phyloP scores from a whole-genome alignment of 2,329 filamentous ascomycete species.

The Aspergillus sp. region DNA sequence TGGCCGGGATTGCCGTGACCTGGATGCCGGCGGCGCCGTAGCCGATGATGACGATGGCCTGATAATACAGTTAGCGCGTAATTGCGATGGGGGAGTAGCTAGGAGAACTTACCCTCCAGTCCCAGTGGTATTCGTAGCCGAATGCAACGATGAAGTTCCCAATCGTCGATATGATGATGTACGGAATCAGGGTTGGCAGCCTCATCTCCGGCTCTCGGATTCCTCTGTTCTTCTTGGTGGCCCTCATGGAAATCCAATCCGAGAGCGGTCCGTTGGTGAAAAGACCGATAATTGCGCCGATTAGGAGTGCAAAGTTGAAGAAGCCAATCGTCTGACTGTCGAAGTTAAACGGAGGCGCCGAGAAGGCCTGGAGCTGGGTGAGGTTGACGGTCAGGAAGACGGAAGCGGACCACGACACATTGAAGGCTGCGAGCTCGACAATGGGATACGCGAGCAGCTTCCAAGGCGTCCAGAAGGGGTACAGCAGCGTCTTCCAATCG shows the following conservation, averaged over 20 bases:
- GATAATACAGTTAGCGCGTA: too few species aligned
- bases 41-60: constrained; percentile 47
- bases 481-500: constrained; percentile 34
- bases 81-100: too few species aligned
- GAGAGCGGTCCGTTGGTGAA: constrained; percentile 46
- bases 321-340: constrained; percentile 43
- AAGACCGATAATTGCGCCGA: constrained; percentile 47
- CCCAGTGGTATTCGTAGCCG: constrained; percentile 46
- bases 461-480: constrained; percentile 53
- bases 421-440: constrained; percentile 52
- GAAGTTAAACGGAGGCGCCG: constrained; percentile 48
- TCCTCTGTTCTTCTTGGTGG: constrained; percentile 44
- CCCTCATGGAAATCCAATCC: constrained; percentile 49
- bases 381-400: constrained; percentile 53
- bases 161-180: constrained; percentile 47
- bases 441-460: constrained; percentile 55
- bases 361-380: constrained; percentile 48
- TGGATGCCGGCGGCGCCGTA: constrained; percentile 49
- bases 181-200: constrained; percentile 48
- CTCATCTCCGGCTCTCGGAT: constrained; percentile 53
- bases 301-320: constrained; percentile 48
- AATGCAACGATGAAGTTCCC: constrained; percentile 49
- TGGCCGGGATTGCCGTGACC: constrained; percentile 51
- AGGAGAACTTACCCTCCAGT: constrained; percentile 38
- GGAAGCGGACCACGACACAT: constrained; percentile 51